Base-by-base conservation (phyloP, 306 rosid species). In the Chamaecrista fasciculata region DNA sequence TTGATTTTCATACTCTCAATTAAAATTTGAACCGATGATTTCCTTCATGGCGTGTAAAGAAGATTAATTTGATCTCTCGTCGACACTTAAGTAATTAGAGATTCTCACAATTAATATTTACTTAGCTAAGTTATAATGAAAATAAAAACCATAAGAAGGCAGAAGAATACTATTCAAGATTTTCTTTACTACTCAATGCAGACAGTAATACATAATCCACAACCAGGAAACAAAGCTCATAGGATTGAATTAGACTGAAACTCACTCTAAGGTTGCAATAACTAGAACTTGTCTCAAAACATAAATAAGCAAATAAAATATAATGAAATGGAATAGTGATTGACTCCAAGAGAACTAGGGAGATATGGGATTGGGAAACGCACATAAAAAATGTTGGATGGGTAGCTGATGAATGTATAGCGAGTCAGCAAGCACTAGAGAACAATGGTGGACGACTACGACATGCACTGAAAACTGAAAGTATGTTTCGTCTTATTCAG, bases 371-470 rank as follows among this genome's bases (percentile, higher is more conserved):
- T 44, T n/a, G 20, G 10, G 40, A 14, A 26, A 11, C 37, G 8
- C 21, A 15, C 23, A 28, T 7, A 29, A 56, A 28, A 28, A 6
- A 29, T 15, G 63, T 29, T n/a, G 6, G 16, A 12, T n/a, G 36
- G 73, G 50, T 5, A 24, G 12, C 44, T 23, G n/a, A 74, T 47
- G 53, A 36, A 62, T 11, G 31, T 44, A 37, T 18, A 47, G 36
- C 29, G 53, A 21, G 31, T 58, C 33, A 60, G 69, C 64, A 59
- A 58, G 63, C 72, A 43, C 21, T 5, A n/a, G 15, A 42, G 31
- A 73, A 28, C 39, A 28, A 26, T 44, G 39, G 56, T 34, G 40
- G 57, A 37, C 71, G 46, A 24, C 20, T 19, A 8, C 66, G 49
- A 24, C 57, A 20, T 29, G 46, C 70, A 48, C 4, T n/a, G 18